Conservation (phyloP, 1,139 yeast genomes). For the Kluyveromyces sp. region DNA sequence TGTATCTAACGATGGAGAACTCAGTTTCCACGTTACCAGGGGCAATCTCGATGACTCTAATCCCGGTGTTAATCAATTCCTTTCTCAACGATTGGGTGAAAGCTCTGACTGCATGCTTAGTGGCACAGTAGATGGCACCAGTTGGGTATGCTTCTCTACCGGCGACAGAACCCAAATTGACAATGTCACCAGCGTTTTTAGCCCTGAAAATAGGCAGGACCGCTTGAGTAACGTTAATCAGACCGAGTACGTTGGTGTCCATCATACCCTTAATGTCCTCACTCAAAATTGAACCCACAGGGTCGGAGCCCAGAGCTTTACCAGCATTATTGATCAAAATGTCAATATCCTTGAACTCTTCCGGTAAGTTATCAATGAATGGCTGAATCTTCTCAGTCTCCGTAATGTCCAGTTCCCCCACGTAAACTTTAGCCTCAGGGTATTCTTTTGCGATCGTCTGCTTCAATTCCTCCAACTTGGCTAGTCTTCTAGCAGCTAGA, state of each 20-base stretch:
- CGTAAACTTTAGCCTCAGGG: slow-evolving; percentile 44
- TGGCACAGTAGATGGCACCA: slow-evolving; percentile 84
- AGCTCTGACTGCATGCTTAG: slow-evolving; percentile 74
- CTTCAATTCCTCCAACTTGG: slow-evolving; percentile 44
- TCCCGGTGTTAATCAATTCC: slow-evolving; percentile 64
- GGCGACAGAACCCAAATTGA: slow-evolving; percentile 80
- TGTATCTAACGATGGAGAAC: slow-evolving; percentile 67
- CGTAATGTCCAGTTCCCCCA: slow-evolving; percentile 56
- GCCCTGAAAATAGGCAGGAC: slow-evolving; percentile 54
- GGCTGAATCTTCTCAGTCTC: slow-evolving; percentile 43
- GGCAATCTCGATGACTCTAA: slow-evolving; percentile 75
- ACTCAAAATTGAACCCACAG: slow-evolving; percentile 50
- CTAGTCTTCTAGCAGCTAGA: slow-evolving; percentile 63
- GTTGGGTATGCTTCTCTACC: slow-evolving; percentile 84
- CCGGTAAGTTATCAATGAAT: slow-evolving; percentile 46
- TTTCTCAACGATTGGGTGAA: slow-evolving; percentile 72
- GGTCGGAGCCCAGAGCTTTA: slow-evolving; percentile 62
- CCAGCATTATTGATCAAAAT: slow-evolving; percentile 80
- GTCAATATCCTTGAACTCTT: slow-evolving; percentile 51
- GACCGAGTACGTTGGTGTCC: slow-evolving; percentile 66
- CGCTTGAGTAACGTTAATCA: slow-evolving; percentile 64
- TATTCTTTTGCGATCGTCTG: slow-evolving; percentile 39
- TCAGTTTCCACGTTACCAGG: slow-evolving; percentile 91
- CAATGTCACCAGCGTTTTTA: slow-evolving; percentile 61
- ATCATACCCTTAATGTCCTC: slow-evolving; percentile 59